These are phyloP conservation scores for Rhizopus delemar DNA, from an alignment of 371 early-diverging fungal genomes.

Conservation along the genomic window DNA sequence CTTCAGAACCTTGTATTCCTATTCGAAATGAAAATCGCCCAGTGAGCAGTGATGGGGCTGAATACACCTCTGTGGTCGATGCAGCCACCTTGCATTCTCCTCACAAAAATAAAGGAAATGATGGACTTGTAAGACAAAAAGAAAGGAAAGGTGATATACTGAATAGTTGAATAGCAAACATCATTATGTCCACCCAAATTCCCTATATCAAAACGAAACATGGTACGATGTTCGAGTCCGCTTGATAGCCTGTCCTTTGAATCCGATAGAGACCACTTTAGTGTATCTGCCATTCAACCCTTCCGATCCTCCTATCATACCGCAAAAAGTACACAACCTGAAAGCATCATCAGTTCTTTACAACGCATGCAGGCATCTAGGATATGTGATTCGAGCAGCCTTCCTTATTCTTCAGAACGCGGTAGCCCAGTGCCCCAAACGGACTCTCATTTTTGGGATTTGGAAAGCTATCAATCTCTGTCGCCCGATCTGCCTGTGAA, in stretches of 20 bases:
- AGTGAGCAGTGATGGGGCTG: too few species aligned
- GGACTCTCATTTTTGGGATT: background rate
- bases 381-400: background rate
- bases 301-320: background rate
- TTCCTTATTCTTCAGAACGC: background rate
- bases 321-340: too few species aligned
- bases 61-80: too few species aligned
- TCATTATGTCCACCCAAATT: background rate
- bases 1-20: too few species aligned
- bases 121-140: too few species aligned
- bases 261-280: background rate
- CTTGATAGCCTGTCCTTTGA: background rate
- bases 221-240: background rate
- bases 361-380: too few species aligned
- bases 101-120: too few species aligned
- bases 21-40: too few species aligned
- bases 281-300: background rate
- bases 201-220: background rate
- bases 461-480: background rate
- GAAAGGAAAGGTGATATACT: background rate
- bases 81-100: too few species aligned
- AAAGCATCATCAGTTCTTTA: too few species aligned
- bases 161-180: background rate
- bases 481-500: too few species aligned
- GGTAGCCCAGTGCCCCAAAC: background rate